Base-by-base conservation (phyloP, 805 yeast genomes). In the Candida chauliodis region DNA sequence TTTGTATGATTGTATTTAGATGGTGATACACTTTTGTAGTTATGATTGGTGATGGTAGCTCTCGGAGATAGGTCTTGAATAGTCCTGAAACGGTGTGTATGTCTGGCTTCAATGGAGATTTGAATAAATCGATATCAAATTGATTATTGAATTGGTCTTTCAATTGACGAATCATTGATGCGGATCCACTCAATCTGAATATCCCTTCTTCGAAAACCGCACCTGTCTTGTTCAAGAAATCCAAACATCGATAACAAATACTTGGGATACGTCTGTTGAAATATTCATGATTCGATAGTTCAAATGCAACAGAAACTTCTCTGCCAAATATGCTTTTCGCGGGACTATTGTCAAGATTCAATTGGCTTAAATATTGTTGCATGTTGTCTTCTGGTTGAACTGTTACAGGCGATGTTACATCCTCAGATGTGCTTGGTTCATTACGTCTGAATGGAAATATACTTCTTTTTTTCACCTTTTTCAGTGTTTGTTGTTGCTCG, bases 131-230 rank as follows among this genome's bases (percentile, higher is more conserved):
- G 31, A 85, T 66, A 55, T 90, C 96, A 41, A 75, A 73, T 4
- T 73, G 69, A 9, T 56, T 67, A 54, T 89, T 86, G 64, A 84
- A 91, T 33, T 63, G 69, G 33, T 77, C 85, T 50, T 81, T 85
- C 42, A 86, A 69, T 28, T 69, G 75, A 46, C 81, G 77, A 27
- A 86, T 87, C 37, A 82, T 72, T 1, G 88, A 74, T 40, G 89
- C 84, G 25, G 95, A 86, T 3, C 98, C 98, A 59, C 90, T 86
- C 41, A 89, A 66, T 44, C 99, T 71, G 66, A 93, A 93, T 2
- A 91, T 76, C 8, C 99, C 99, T 52, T 89, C 95, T 57, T 87
- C 93, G 44, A 75, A 75, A n/a, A 81, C 67, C 0, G 95, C 95
- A 16, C 81, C 78, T 18, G 80, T 74, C 26, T 68, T 71, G 35